These are phyloP conservation scores for Spizellomyces punctatus DNA, from an alignment of 192 early-diverging fungal genomes.

Conservation along the genomic window DNA sequence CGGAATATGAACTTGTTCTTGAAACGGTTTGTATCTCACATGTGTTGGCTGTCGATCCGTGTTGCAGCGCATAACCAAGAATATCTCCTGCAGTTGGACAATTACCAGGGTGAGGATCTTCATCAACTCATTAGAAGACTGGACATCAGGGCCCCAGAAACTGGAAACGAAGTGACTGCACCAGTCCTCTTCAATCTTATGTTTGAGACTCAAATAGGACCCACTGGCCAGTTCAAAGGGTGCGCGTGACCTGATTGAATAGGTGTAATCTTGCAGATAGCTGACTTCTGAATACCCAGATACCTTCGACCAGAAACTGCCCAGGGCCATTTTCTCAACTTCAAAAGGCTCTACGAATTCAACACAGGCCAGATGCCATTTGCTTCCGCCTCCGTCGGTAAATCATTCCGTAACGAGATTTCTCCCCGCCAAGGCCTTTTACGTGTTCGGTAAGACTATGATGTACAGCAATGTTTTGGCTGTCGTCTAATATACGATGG, in stretches of 20 bases:
- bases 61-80: constrained; percentile 39
- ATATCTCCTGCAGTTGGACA: constrained; percentile 66
- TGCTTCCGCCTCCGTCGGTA: constrained; percentile 96
- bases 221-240: constrained; percentile 92
- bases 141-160: constrained; percentile 89
- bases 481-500: constrained; percentile 41
- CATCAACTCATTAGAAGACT: constrained; percentile 79
- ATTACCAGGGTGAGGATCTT: constrained; percentile 86
- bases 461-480: constrained; percentile 39
- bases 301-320: constrained; percentile 99
- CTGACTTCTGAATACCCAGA: not conserved
- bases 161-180: constrained; percentile 86
- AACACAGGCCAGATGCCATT: constrained; percentile 99
- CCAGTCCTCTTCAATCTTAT: constrained; percentile 98
- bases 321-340: constrained; percentile 99
- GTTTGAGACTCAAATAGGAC: constrained; percentile 98
- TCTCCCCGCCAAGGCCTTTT: constrained; percentile 92
- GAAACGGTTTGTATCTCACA: constrained; percentile 53
- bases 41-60: constrained; percentile 35
- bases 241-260: constrained; percentile 33
- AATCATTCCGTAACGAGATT: constrained; percentile 99
- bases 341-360: constrained; percentile 93
- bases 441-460: constrained; percentile 68
- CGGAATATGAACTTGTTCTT: constrained; percentile 82
- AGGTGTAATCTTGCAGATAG: constrained; percentile 14